A percentile compares a stretch with the other conserved stretches of the same genome.
Evolutionary conservation across 2,329 filamentous ascomycete species (phyloP).

Genomic region (Arthrinium puccinioides): DNA sequence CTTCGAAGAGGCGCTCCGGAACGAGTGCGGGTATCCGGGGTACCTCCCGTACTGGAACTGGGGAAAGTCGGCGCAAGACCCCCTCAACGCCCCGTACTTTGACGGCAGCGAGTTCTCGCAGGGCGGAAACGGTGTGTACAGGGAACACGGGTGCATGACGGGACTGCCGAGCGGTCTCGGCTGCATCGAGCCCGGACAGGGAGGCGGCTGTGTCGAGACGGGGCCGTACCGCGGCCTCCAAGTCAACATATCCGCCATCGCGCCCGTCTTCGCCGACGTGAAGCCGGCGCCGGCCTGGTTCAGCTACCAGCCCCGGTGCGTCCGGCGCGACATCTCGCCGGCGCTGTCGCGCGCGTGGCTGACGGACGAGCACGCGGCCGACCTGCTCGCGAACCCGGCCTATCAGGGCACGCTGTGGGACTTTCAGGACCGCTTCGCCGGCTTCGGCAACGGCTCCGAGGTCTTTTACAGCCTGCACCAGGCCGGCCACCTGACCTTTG

Average conservation of each 20-base stretch:
- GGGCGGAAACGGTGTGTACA: constrained; percentile 19
- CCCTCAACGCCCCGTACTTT: constrained; percentile 22
- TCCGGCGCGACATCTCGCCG: constrained; percentile 8
- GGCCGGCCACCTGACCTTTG: constrained; percentile 26
- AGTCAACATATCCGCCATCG: constrained; percentile 16
- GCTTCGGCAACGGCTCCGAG: constrained; percentile 3
- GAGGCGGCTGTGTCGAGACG: constrained; percentile 26
- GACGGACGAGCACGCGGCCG: constrained; percentile 12
- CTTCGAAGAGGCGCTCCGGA: constrained; percentile 13
- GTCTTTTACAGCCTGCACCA: constrained; percentile 19
- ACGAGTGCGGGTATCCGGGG: constrained; percentile 22
- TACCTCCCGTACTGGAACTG: constrained; percentile 32
- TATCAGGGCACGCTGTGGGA: constrained; percentile 6
- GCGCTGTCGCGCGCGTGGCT: constrained; percentile 12
- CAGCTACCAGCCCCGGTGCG: constrained; percentile 9
- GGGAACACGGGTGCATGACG: constrained; percentile 7
- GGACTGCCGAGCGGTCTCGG: constrained; percentile 2
- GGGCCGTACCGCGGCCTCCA: constrained; percentile 17
- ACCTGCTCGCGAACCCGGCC: constrained; percentile 14
- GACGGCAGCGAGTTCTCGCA: constrained; percentile 29
- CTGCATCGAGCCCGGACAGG: constrained; percentile 9
- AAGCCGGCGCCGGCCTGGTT: constrained; percentile 14
- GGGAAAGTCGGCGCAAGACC: constrained; percentile 23
- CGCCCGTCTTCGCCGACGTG: constrained; percentile 14
- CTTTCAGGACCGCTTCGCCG: constrained; percentile 7